phyloP scores from a whole-genome alignment of 371 early-diverging fungal species.

The Mortierella sp. region DNA sequence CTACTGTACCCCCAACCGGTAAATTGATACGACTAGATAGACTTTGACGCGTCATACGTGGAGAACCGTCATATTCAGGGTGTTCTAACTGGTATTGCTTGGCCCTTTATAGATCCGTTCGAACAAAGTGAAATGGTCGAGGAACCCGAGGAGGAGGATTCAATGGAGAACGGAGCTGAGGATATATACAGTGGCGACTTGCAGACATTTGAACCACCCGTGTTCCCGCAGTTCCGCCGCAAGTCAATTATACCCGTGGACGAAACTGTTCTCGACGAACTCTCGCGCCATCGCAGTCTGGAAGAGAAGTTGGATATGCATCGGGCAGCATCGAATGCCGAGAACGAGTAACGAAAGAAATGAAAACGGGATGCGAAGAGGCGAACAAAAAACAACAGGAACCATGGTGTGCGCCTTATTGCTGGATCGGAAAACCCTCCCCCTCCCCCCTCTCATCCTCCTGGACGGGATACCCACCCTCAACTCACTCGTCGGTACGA shows the following conservation, averaged over 20 bases:
- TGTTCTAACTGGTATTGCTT: no score
- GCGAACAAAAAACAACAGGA: background rate
- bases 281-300: constrained; percentile 85
- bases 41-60: no score
- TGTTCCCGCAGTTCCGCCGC: constrained; percentile 81
- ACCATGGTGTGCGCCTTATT: no score
- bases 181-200: constrained; percentile 37
- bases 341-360: constrained; percentile 22
- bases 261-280: constrained; percentile 82
- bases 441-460: no score
- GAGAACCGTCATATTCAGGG: no score
- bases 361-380: background rate
- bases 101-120: constrained; percentile 23
- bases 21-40: constrained; percentile 2
- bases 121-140: constrained; percentile 37
- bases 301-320: constrained; percentile 79
- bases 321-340: constrained; percentile 27
- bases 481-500: no score
- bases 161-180: constrained; percentile 26
- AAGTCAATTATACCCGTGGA: constrained; percentile 95
- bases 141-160: constrained; percentile 40
- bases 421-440: no score
- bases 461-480: no score
- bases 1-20: constrained; percentile 53
- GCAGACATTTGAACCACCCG: constrained; percentile 66